Conservation (phyloP, 257 asterid species). For the Vinca minor region DNA sequence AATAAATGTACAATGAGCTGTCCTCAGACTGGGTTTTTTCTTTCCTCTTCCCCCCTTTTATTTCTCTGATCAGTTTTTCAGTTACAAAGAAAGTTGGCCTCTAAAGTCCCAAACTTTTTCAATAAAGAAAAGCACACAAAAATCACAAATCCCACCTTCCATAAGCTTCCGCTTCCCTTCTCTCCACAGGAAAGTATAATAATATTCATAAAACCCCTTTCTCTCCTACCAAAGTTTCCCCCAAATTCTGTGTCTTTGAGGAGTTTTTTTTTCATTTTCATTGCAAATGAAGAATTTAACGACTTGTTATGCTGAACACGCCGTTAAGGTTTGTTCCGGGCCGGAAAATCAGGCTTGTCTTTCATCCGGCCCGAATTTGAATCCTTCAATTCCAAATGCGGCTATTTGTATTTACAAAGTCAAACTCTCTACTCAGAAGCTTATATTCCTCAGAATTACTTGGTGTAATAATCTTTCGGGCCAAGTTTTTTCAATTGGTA, state of each 20-base stretch:
- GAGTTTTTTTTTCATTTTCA: not conserved
- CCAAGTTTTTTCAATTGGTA: conserved; percentile 35
- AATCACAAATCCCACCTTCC: conserved; percentile 6
- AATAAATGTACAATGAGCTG: conserved; percentile 31
- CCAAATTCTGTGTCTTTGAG: too few relatives aligned
- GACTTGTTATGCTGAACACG: conserved; percentile 60
- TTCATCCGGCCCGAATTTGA: conserved; percentile 16
- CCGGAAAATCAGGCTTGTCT: conserved; percentile 28
- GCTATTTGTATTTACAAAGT: conserved; percentile 49
- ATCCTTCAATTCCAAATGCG: conserved; percentile 37
- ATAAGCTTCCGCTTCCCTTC: conserved; percentile 33
- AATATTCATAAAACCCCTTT: too few relatives aligned
- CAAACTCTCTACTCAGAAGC: conserved; percentile 33
- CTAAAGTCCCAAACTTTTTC: conserved; percentile 1
- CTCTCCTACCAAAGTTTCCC: too few relatives aligned
- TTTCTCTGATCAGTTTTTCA: conserved; percentile 21
- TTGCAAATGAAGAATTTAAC: conserved; percentile 56
- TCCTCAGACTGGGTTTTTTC: conserved; percentile 20
- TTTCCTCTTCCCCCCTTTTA: too few relatives aligned
- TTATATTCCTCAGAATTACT: conserved; percentile 35
- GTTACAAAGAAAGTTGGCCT: conserved; percentile 32
- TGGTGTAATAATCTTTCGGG: conserved; percentile 43
- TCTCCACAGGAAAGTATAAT: conserved; percentile 32
- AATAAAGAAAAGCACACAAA: conserved; percentile 43
- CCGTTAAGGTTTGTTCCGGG: conserved; percentile 59